A percentile compares a stretch with the other conserved stretches of the same genome.
These are phyloP conservation scores for Aspergillus panamensis DNA, from an alignment of 495 filamentous ascomycete genomes.

Conservation along the genomic window DNA sequence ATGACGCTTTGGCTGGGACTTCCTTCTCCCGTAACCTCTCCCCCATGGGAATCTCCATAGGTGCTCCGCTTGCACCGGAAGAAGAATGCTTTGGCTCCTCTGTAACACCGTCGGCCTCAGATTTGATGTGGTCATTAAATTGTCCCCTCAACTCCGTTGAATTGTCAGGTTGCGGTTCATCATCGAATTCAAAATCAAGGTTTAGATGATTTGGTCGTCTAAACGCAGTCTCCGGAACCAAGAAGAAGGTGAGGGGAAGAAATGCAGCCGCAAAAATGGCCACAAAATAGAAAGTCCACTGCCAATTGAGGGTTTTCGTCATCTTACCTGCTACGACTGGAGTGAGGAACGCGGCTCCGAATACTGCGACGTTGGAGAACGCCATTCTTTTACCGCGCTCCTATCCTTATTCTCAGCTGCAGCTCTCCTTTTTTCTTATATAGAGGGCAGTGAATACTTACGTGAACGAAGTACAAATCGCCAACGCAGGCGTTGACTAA, in stretches of 20 bases:
- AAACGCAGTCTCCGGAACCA: conserved; percentile 84
- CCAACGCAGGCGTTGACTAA: conserved; percentile 74
- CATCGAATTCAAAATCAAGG: conserved; percentile 48
- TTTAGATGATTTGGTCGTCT: conserved; percentile 61
- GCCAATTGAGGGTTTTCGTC: conserved; percentile 69
- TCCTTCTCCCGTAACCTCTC: conserved; percentile 1
- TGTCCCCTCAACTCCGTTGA: conserved; percentile 15
- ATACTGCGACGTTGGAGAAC: conserved; percentile 80
- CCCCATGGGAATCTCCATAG: background rate
- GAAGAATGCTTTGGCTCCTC: conserved; percentile 12
- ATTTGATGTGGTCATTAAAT: conserved; percentile 12
- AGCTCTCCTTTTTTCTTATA: background rate
- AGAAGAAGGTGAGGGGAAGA: conserved; percentile 65
- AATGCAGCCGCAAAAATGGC: conserved; percentile 62
- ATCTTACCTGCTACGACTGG: conserved; percentile 86
- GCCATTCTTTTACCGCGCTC: conserved; percentile 88
- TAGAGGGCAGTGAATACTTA: conserved; percentile 33
- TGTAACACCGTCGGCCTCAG: conserved; percentile 8
- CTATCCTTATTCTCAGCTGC: conserved; percentile 34
- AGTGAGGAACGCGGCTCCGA: conserved; percentile 89
- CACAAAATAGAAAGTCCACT: conserved; percentile 72
- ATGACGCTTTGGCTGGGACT: conserved; percentile 46
- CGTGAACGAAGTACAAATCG: conserved; percentile 75
- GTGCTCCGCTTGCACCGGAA: background rate
- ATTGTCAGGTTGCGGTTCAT: conserved; percentile 6